Evolutionary conservation across 2,329 filamentous ascomycete genomes (phyloP), one percentile per base, ranked within the genome.

Genomic region (Beauveria brongniartii): DNA sequence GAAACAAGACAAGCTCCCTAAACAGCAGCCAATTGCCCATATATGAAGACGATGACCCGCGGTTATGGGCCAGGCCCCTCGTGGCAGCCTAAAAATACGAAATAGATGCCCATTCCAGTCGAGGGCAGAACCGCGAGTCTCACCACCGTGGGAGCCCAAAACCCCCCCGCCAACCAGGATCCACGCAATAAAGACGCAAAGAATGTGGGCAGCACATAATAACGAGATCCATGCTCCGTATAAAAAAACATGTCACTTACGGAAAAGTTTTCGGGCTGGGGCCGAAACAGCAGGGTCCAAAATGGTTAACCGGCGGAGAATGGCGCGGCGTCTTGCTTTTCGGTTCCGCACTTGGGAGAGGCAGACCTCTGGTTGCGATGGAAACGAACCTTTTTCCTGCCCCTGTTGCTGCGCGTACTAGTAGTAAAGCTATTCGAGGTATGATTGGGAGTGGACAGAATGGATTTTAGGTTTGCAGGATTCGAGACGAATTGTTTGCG

Each of bases 101-200:
- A 37, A 16, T 53, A 59, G 57, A 54, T 46, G 37, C 22, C 24
- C 46, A 59, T 59, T 59, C 57, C 57, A 59, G 57, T 59, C 50
- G 8, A 41, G 28, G 50, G 57, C 57, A 43, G 57, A 20, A 22
- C 8, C 6, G 22, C 50, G 16, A 47, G 57, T 54, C 48, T 46
- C 41, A 26, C 20, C 16, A 37, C 26, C 6, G 44, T 34, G 44
- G 14, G 2, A 30, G 41, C 26, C 26, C 30, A 34, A 14, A 6
- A 37, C n/a, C 41, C 7, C 41, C 16, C 20, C 5, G 22, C n/a
- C 16, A 16, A 30, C 26, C 28, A 40, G 4, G 41, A 46, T n/a
- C 47, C 48, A 52, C 56, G 37, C 30, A 46, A 52, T 20, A 41
- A 50, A 43, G 46, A 26, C 5, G 20, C 24, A 22, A 54, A 53